Conservation (phyloP, 139 green algal species). For the Coelastrella sp. region DNA sequence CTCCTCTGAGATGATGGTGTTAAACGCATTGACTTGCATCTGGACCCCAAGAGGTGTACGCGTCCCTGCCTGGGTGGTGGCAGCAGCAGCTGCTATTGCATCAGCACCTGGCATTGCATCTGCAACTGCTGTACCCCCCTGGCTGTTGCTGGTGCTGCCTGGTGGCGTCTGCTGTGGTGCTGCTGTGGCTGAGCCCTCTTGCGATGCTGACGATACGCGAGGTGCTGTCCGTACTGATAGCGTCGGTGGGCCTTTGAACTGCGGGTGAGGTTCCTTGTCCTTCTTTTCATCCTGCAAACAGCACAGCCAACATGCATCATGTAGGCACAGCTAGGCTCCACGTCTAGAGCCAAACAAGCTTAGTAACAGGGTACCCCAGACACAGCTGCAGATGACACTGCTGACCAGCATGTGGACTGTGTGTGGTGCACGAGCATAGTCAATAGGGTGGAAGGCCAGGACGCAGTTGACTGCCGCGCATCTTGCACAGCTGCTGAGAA, state of each 20-base stretch:
- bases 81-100: constrained; percentile 27
- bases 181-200: background rate
- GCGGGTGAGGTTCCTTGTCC: constrained; percentile 1
- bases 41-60: constrained; percentile 11
- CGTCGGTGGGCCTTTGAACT: constrained; percentile 22
- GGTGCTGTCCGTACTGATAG: background rate
- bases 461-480: too few relatives aligned
- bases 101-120: background rate
- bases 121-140: background rate
- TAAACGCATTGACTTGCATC: constrained; percentile 52
- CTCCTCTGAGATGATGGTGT: constrained; percentile 32
- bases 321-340: too few relatives aligned
- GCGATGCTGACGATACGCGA: background rate
- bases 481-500: too few relatives aligned
- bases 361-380: too few relatives aligned
- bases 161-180: constrained; percentile 2
- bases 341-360: too few relatives aligned
- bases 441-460: too few relatives aligned
- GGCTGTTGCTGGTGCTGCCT: background rate
- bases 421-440: background rate
- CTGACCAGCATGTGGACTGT: background rate
- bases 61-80: background rate
- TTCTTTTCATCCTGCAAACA: constrained; percentile 47
- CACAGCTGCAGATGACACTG: too few relatives aligned
- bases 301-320: too few relatives aligned